Evolutionary conservation across 345 rosid species (phyloP).

Genomic region (Aquilaria malaccensis): DNA sequence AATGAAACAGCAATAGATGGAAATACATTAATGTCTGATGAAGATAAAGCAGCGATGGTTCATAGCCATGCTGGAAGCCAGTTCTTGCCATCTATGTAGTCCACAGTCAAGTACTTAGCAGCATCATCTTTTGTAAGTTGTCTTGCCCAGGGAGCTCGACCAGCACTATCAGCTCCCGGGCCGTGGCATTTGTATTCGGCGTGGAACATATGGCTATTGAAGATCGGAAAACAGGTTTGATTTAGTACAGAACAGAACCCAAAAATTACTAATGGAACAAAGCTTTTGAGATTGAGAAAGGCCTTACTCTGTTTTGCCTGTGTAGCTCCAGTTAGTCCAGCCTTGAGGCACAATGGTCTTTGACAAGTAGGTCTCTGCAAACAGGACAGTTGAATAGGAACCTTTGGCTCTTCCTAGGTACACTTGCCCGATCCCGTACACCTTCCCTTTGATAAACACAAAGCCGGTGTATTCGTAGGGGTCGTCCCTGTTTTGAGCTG

Average conservation of each 20-base stretch:
- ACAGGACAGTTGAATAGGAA: constrained; percentile 55
- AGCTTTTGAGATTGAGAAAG: background rate
- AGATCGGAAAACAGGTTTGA: background rate
- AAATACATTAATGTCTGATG: too few species aligned
- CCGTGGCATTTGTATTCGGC: constrained; percentile 71
- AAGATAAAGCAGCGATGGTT: background rate
- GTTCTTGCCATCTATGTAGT: constrained; percentile 59
- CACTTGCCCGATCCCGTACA: constrained; percentile 55
- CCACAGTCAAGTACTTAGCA: constrained; percentile 41
- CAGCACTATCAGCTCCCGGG: constrained; percentile 50
- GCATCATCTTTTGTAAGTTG: constrained; percentile 64
- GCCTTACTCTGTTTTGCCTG: constrained; percentile 51
- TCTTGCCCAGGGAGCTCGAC: constrained; percentile 55
- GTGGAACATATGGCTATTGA: constrained; percentile 46
- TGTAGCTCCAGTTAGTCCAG: constrained; percentile 87
- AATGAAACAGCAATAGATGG: too few species aligned
- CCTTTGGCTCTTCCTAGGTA: constrained; percentile 80
- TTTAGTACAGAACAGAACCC: background rate
- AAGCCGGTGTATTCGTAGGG: constrained; percentile 49
- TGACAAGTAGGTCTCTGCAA: constrained; percentile 64
- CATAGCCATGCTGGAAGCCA: constrained; percentile 72
- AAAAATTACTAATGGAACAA: background rate
- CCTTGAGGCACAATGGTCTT: constrained; percentile 59
- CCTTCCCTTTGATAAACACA: constrained; percentile 66
- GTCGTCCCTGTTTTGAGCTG: constrained; percentile 61